Base-by-base conservation (phyloP, 2,329 filamentous ascomycete species). In the Microcyclosporella mali region DNA sequence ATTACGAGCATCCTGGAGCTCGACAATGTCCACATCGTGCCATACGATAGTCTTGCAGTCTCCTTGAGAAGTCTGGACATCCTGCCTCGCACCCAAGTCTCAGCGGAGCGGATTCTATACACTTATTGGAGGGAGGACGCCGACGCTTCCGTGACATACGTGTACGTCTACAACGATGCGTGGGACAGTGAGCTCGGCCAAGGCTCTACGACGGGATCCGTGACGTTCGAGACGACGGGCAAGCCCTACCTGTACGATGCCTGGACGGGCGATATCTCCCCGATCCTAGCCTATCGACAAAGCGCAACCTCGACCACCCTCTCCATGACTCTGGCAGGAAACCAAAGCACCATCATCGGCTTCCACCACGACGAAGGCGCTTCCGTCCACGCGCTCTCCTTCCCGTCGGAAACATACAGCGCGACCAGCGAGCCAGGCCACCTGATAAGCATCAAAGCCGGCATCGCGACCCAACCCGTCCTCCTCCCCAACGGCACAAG, bases 121-220 rank as follows among this genome's bases (percentile, higher is more conserved):
- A 63, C 66, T 0, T 51, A 56, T 19, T 67, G 63, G 62, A 58
- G 69, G 3, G 49, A 60, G 9, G 61, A 65, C 27, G 38, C 45
- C 4, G 33, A 45, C 2, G 42, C 33, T 1, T 41, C 37, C 4
- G 55, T 55, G 3, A 60, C 66, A 19, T 71, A 70, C 44, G 55
- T 66, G 7, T 71, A 57, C 42, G 40, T 73, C 8, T 70, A 66
- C 56, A 68, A 68, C 43, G 65, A 70, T 37, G 30, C 66, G 58
- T 45, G 45, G 30, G 43, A 51, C 25, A 28, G 37, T 12, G 40
- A 46, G 28, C 46, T 49, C 12, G 59, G 53, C 11, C 18, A 46
- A 31, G 53, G 47, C 1, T 45, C 27, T 30, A 47, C 40, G 15
- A 43, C 17, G 14, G 62, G 61, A 4, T 49, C 37, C 8, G 50